Base-by-base conservation (phyloP, 108 stramenopile genomes). In the Cylindrotheca fusiformis region DNA sequence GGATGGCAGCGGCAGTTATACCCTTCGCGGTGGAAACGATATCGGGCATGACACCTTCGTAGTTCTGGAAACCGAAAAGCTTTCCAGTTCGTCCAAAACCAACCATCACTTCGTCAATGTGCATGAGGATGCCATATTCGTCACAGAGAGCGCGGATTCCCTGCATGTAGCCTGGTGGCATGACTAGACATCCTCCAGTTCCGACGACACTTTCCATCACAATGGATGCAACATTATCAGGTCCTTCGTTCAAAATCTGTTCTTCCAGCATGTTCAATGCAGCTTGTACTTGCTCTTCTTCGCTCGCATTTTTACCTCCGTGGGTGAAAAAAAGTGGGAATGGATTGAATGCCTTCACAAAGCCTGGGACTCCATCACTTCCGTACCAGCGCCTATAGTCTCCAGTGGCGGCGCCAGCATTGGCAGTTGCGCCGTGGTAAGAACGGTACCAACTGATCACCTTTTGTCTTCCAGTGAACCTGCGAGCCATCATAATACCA, bases 91-190 rank as follows among this genome's bases (percentile, higher is more conserved):
- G 95, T 55, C 97, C 97, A 76, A 98, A 92, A 0, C 97, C 97
- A 23, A 90, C 87, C 86, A 97, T 96, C n/a, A 98, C 96, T 74
- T 98, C 97, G n/a, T 98, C 97, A 30, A 85, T 76, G 44, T 96
- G 95, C 69, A 98, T 83, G 28, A 98, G 59, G 24, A 95, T 95
- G 12, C 86, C 95, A 31, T 83, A 86, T 47, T 92, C 81, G 72
- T 95, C 92, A 65, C 89, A 90, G 36, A 96, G 70, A 54, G 87
- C 75, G 19, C 94, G 79, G 30, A 90, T 81, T 17, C 84, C 88
- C 63, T 78, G 77, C 80, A 86, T 68, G 75, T 86, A 90, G 2
- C 75, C 80, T 4, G 81, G 84, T 1, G 65, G 71, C 33, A 82
- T 84, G 17, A 88, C 87, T 24, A 95, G 83, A 51, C 76, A 80